Base-by-base conservation (phyloP, 2,329 filamentous ascomycete species). In the Fusarium musae region DNA sequence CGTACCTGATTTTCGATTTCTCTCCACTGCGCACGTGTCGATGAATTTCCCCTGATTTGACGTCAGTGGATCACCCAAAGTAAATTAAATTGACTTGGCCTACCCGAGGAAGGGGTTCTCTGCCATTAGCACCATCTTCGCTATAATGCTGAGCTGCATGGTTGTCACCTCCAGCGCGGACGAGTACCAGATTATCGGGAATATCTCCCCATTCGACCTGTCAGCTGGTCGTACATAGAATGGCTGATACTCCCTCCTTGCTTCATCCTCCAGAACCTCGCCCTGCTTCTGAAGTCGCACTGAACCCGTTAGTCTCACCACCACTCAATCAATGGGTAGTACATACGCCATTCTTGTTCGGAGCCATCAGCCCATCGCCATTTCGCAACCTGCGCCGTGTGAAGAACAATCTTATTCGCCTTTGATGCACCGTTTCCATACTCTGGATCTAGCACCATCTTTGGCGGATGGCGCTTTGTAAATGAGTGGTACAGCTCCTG, bases 401-500 rank as follows among this genome's bases (percentile, higher is more conserved):
- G 83, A 76, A 84, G 79, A 9, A 84, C 82, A 19, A 82, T 80
- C 66, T 81, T 82, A 72, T 84, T 84, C 4, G 82, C 82, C 13
- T 77, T 79, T 1, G 82, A 82, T 1, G 82, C 80, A 5, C 75
- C 78, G 8, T 78, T 75, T 52, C 81, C 82, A 28, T 82, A 79
- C 15, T 81, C 81, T 0, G 79, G 74, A 4, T 79, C 79, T 0
- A 83, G 77, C 6, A 80, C 78, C 44, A 84, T 79, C 69, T 84
- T 81, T 0, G 82, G 82, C 2, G 82, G 77, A 16, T 84, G 80
- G 12, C 78, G 76, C 37, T 81, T 79, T 5, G 82, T 84, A 42
- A 84, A 82, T 0, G 82, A 83, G 54, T 84, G 81, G 63, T 82
- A 84, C 8, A 84, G 83, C 46, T 84, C 82, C 59, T 84, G 82